Conservation (phyloP, 2,329 filamentous ascomycete genomes). For the Venturia aucupariae region DNA sequence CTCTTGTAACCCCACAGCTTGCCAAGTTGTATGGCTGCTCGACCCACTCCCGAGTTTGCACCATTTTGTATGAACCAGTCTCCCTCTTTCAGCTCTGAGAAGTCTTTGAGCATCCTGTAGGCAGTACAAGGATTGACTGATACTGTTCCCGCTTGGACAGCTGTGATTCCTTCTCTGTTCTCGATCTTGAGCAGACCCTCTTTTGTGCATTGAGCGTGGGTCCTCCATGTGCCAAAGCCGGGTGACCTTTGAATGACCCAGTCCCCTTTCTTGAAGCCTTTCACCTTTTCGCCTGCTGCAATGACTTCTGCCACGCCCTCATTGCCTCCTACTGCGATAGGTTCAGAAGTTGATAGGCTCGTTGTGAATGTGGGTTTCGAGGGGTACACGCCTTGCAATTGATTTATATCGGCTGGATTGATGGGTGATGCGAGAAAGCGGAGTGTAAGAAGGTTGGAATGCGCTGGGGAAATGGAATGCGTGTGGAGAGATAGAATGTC, state of each 20-base stretch:
- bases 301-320: slow-evolving; percentile 92
- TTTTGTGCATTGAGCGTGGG: slow-evolving; percentile 63
- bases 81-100: slow-evolving; percentile 56
- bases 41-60: slow-evolving; percentile 85
- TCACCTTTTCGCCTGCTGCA: slow-evolving; percentile 52
- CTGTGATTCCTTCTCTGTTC: slow-evolving; percentile 58
- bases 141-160: slow-evolving; percentile 77
- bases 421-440: slow-evolving; percentile 85
- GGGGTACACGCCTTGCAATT: slow-evolving; percentile 93
- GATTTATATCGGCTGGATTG: slow-evolving; percentile 97
- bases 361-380: slow-evolving; percentile 70
- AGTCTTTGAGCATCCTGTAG: slow-evolving; percentile 85
- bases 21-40: slow-evolving; percentile 83
- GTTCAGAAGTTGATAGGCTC: slow-evolving; percentile 64
- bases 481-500: slow-evolving; percentile 62
- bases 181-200: slow-evolving; percentile 59
- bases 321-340: slow-evolving; percentile 74
- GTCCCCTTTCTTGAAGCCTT: slow-evolving; percentile 63
- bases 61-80: slow-evolving; percentile 98
- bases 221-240: slow-evolving; percentile 89
- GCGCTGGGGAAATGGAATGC: slow-evolving; percentile 67
- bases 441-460: slow-evolving; percentile 64
- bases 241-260: slow-evolving; percentile 86
- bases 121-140: slow-evolving; percentile 90
- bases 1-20: slow-evolving; percentile 79